Conservation (phyloP, 164 flowering plant genomes). For the Magnolia officinalis region DNA sequence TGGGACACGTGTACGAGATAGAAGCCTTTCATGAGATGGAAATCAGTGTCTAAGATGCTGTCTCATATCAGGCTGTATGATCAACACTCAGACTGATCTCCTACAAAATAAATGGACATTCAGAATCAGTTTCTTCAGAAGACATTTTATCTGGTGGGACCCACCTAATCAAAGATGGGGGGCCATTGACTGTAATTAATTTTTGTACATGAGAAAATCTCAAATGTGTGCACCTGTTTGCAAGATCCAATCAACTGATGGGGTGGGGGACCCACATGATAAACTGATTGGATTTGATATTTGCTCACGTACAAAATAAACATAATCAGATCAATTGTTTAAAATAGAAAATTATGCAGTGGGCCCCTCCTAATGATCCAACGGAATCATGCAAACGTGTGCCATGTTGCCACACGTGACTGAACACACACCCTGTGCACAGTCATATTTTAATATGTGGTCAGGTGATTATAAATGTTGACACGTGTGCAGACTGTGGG, state of each 20-base stretch:
- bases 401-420: background rate
- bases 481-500: conserved; percentile 35
- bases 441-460: background rate
- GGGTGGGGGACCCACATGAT: too few species aligned
- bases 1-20: too few species aligned
- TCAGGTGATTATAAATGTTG: background rate
- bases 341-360: background rate
- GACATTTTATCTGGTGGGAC: too few species aligned
- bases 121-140: too few species aligned
- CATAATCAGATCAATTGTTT: background rate
- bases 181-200: too few species aligned
- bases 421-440: background rate
- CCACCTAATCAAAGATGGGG: too few species aligned
- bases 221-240: too few species aligned
- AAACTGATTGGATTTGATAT: too few species aligned
- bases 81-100: background rate
- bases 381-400: background rate
- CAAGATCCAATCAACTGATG: too few species aligned
- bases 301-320: background rate
- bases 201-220: too few species aligned
- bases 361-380: background rate
- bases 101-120: background rate
- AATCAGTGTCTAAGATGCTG: background rate
- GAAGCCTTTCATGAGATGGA: background rate
- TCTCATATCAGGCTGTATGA: background rate